Base-by-base conservation (phyloP, 78 protist genomes). In the Planoprotostelium fungivorum region DNA sequence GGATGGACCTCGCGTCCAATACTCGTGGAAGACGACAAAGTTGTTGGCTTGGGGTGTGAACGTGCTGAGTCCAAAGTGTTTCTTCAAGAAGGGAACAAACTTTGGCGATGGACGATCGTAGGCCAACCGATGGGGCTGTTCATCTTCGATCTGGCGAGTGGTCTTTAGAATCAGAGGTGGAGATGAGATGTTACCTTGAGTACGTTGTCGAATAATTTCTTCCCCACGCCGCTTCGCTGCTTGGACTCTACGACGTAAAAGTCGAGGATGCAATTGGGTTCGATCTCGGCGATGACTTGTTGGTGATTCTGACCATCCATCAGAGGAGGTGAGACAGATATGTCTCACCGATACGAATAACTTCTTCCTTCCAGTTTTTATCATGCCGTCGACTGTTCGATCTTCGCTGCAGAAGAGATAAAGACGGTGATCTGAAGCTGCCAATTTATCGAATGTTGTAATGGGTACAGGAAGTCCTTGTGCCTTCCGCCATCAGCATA, bases 41-140 rank as follows among this genome's bases (percentile, higher is more conserved):
- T 92, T 89, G 89, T 94, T 94, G 36, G 83, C 38, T 38, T 94
- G 96, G 38, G 90, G 84, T 28, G 38, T 86, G 86, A 1, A 89
- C 29, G 31, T 31, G 25, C 28, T 0, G 31, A 93, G 90, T 0
- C 86, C 89, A 51, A 31, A 95, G 91, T 95, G 94, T 87, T 91
- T 90, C 29, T 39, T 28, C 31, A 95, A 89, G 38, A 95, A 95
- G 16, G 94, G 83, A 31, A 91, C 38, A 35, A 93, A 37, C 94
- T 95, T 95, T 5, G 85, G 93, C 31, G 92, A 88, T 29, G 97
- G 97, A 10, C 96, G 91, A 84, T 95, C 97, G 89, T 93, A 93
- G 28, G 90, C 95, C 29, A 95, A 0, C 88, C 38, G 0, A 16
- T 36, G 25, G 9, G 95, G 87, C 16, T 5, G 35, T 51, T 84